A percentile compares a stretch with the other conserved stretches of the same genome.
phyloP scores from a whole-genome alignment of 345 rosid species.

The Euphorbia pulcherrima region DNA sequence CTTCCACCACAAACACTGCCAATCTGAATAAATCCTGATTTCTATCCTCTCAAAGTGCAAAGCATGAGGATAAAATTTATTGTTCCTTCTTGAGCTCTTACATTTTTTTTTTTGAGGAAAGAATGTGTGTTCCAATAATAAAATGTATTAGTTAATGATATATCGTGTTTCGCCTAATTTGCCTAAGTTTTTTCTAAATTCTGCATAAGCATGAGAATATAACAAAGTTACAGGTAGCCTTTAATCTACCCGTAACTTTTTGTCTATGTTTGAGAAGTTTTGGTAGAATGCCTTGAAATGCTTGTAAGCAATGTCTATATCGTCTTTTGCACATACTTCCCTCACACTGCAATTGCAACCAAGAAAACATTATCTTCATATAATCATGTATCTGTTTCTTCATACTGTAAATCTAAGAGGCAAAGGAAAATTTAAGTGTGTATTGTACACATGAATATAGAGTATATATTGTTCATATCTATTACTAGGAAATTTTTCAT shows the following conservation, averaged over 20 bases:
- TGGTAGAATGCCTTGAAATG: slow-evolving; percentile 88
- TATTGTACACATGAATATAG: background rate
- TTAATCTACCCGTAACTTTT: slow-evolving; percentile 56
- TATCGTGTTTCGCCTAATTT: background rate
- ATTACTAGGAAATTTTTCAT: background rate
- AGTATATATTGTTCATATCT: background rate
- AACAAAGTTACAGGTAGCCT: background rate
- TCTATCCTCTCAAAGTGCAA: slow-evolving; percentile 1
- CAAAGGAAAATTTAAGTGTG: background rate
- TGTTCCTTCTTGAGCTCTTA: background rate
- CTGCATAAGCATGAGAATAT: background rate
- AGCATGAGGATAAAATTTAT: background rate
- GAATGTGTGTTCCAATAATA: slow-evolving; percentile 8
- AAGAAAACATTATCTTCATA: background rate
- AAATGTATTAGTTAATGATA: background rate
- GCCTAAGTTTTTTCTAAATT: background rate
- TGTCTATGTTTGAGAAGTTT: slow-evolving; percentile 65
- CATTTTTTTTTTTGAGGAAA: slow-evolving; percentile 6
- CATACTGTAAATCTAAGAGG: background rate
- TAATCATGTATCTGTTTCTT: background rate
- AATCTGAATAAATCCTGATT: slow-evolving; percentile 14
- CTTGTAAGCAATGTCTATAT: slow-evolving; percentile 72
- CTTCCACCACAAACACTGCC: slow-evolving; percentile 1
- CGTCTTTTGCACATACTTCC: slow-evolving; percentile 82
- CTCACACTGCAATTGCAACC: slow-evolving; percentile 50